phyloP scores from a whole-genome alignment of 164 flowering plant genomes.

The Aristolochia fimbriata region DNA sequence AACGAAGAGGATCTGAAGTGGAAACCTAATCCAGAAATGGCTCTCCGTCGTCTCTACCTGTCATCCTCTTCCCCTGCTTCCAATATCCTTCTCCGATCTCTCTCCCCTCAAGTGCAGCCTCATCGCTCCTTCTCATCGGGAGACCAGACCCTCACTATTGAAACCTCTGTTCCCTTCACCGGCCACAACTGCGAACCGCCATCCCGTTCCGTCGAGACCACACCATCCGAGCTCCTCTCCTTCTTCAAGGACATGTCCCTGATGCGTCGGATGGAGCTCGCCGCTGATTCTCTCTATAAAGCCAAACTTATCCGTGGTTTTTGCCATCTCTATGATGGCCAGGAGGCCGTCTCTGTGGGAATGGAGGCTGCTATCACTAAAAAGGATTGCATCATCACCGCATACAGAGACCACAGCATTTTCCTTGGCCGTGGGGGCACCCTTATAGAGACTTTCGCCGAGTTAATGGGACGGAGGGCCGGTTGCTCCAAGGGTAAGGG shows the following conservation, averaged over 20 bases:
- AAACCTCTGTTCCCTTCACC: constrained; percentile 73
- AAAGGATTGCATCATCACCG: constrained; percentile 79
- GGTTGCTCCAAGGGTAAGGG: constrained; percentile 93
- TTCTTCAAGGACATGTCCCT: constrained; percentile 76
- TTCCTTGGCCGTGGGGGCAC: constrained; percentile 84
- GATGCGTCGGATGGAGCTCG: constrained; percentile 95
- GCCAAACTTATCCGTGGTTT: constrained; percentile 92
- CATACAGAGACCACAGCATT: constrained; percentile 87
- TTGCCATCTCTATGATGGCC: constrained; percentile 95
- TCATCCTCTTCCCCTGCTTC: constrained; percentile 13
- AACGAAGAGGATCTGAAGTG: not conserved
- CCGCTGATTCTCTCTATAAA: constrained; percentile 94
- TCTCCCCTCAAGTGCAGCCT: constrained; percentile 15
- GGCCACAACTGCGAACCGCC: constrained; percentile 76
- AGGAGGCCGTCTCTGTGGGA: constrained; percentile 87
- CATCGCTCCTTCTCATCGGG: constrained; percentile 27
- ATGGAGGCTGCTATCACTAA: constrained; percentile 93
- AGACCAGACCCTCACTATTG: constrained; percentile 40
- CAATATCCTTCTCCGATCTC: constrained; percentile 20
- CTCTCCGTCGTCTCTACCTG: constrained; percentile 4
- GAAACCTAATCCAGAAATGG: not conserved
- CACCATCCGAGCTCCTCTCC: constrained; percentile 45
- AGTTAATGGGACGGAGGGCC: constrained; percentile 76
- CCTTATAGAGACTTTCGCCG: constrained; percentile 53
- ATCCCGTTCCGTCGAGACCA: constrained; percentile 62